Evolutionary conservation across 305 asterid species (phyloP).

Genomic region (Coffea humblotiana): DNA sequence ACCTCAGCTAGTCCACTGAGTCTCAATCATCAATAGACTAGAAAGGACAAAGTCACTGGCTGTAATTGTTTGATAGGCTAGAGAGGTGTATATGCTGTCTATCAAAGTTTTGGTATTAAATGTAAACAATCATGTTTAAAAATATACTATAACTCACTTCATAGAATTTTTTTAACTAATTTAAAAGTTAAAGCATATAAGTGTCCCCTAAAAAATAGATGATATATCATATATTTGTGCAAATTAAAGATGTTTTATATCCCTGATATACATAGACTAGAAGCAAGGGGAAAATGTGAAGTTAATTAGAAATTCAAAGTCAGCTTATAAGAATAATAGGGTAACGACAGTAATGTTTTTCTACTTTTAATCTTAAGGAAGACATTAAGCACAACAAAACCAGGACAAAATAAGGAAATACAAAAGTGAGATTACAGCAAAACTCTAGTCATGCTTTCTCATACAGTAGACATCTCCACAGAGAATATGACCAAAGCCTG

Average conservation of each 20-base stretch:
- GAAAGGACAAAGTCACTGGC: not conserved
- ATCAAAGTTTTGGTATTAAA: not conserved
- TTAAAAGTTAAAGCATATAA: not conserved
- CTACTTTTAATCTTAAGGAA: not conserved
- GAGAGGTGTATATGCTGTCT: not conserved
- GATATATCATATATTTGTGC: not conserved
- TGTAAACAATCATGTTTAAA: not conserved
- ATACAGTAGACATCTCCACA: not conserved
- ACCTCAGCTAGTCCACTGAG: not conserved
- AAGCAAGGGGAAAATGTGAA: not conserved
- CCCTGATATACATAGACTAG: not conserved
- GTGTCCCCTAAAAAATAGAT: not conserved
- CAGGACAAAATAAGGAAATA: not conserved
- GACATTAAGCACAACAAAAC: not conserved
- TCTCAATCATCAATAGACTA: not conserved
- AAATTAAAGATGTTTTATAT: not conserved
- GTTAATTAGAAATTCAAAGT: not conserved
- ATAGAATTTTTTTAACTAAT: not conserved
- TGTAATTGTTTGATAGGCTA: not conserved
- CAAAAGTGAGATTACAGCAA: not conserved
- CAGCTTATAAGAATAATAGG: not conserved
- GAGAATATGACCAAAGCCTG: not conserved
- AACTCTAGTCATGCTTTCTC: not conserved
- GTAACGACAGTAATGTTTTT: not conserved
- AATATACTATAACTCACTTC: not conserved